These are phyloP conservation scores for Ophiostoma triangulosporum DNA, from an alignment of 2,329 filamentous ascomycete genomes.

Conservation along the genomic window DNA sequence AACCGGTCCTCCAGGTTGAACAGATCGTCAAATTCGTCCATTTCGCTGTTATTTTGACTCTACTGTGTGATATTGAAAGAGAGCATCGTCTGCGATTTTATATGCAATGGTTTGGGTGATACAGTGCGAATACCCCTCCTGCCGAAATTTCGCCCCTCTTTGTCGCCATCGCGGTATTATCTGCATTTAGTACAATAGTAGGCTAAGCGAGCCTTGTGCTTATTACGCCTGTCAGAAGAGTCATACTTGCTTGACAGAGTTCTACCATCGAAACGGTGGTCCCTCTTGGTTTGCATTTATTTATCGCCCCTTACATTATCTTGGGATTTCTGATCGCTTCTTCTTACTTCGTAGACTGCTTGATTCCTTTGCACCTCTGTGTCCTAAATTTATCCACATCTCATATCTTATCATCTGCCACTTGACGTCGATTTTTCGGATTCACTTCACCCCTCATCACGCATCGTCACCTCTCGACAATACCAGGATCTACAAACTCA, in stretches of 20 bases:
- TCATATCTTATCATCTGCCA: conserved; percentile 1
- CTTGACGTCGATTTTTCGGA: not conserved
- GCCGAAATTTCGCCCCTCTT: not conserved
- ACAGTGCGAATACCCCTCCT: conserved; percentile 1
- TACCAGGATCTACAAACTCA: conserved; percentile 13
- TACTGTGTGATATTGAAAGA: no score
- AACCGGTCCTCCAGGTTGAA: conserved; percentile 53
- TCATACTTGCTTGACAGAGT: not conserved
- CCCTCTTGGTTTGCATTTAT: no score
- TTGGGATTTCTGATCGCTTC: not conserved
- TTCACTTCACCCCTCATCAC: not conserved
- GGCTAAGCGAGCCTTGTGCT: not conserved
- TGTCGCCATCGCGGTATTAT: not conserved
- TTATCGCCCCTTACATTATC: no score
- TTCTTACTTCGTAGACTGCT: no score
- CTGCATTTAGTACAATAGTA: not conserved
- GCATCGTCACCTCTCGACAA: not conserved
- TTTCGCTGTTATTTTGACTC: not conserved
- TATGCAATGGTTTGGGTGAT: not conserved
- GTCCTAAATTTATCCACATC: not conserved
- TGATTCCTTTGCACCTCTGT: no score
- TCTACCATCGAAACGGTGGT: no score
- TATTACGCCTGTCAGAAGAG: not conserved
- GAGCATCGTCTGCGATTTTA: no score
- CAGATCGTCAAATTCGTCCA: conserved; percentile 41